Conservation (phyloP, 2,329 filamentous ascomycete genomes). For the Fusarium anthophilum region DNA sequence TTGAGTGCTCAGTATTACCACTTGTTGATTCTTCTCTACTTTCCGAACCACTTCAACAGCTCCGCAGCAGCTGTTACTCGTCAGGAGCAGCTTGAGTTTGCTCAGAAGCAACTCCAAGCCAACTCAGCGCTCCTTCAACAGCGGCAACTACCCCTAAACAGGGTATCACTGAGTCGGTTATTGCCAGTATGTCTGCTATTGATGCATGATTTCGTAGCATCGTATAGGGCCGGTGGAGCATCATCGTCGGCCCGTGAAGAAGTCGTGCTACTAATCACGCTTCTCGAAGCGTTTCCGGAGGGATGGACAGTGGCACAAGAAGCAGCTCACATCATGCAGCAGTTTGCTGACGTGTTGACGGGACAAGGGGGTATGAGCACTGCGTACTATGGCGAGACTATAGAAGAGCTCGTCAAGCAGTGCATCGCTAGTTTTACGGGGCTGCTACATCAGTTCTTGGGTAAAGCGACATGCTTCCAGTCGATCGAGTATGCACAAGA, state of each 20-base stretch:
- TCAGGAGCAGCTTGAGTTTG: conserved; percentile 50
- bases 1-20: conserved; percentile 55
- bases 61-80: conserved; percentile 43
- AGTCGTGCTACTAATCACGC: conserved; percentile 45
- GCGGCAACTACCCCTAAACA: conserved; percentile 55
- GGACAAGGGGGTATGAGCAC: conserved; percentile 29
- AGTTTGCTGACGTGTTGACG: conserved; percentile 39
- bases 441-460: conserved; percentile 47
- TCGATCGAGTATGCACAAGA: conserved; percentile 33
- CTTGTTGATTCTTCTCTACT: conserved; percentile 55
- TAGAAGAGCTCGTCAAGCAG: conserved; percentile 31
- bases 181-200: conserved; percentile 51
- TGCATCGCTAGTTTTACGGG: conserved; percentile 35
- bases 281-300: conserved; percentile 52
- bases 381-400: conserved; percentile 27
- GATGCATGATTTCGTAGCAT: conserved; percentile 45
- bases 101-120: conserved; percentile 54
- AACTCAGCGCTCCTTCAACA: conserved; percentile 54
- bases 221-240: conserved; percentile 18
- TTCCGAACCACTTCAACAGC: conserved; percentile 53
- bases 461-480: conserved; percentile 47
- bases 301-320: conserved; percentile 48
- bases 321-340: conserved; percentile 47
- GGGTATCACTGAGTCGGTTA: conserved; percentile 52
- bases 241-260: conserved; percentile 49